Conservation (phyloP, 352 stramenopile genomes). For the Plasmopara viticola region DNA sequence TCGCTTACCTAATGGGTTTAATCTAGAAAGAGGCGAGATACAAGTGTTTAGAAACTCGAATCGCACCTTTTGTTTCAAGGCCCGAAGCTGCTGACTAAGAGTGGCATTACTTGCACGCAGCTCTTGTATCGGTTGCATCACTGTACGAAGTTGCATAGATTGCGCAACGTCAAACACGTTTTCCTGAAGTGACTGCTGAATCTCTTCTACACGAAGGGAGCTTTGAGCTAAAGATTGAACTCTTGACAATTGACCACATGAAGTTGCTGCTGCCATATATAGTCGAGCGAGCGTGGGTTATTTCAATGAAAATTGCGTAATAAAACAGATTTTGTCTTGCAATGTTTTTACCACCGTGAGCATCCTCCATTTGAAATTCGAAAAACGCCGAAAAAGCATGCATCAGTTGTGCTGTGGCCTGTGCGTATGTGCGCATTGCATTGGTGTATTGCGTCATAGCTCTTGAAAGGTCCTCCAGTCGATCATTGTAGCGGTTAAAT, state of each 20-base stretch:
- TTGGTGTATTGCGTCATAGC: slow-evolving; percentile 44
- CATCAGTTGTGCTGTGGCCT: slow-evolving; percentile 41
- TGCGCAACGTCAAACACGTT: slow-evolving; percentile 43
- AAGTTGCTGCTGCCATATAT: neutral
- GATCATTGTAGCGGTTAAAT: slow-evolving; percentile 57
- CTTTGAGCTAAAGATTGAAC: slow-evolving; percentile 44
- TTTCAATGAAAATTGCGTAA: neutral
- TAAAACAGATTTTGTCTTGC: neutral
- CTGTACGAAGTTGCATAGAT: slow-evolving; percentile 37
- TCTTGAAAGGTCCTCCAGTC: slow-evolving; percentile 47
- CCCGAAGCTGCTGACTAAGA: slow-evolving; percentile 39
- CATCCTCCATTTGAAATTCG: slow-evolving; percentile 46
- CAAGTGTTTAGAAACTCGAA: neutral
- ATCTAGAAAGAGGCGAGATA: neutral
- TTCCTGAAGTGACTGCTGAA: slow-evolving; percentile 46
- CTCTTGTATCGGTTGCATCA: slow-evolving; percentile 40
- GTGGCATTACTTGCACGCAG: slow-evolving; percentile 31
- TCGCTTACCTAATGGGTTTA: slow-evolving; percentile 46
- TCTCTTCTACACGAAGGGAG: slow-evolving; percentile 46
- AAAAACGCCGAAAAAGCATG: slow-evolving; percentile 59
- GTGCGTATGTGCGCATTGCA: slow-evolving; percentile 33
- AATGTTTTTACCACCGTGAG: slow-evolving; percentile 15
- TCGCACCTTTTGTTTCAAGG: slow-evolving; percentile 44
- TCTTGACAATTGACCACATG: slow-evolving; percentile 6
- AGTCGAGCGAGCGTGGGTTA: neutral